phyloP scores from a whole-genome alignment of 345 rosid genomes.

The Theobroma cacao region DNA sequence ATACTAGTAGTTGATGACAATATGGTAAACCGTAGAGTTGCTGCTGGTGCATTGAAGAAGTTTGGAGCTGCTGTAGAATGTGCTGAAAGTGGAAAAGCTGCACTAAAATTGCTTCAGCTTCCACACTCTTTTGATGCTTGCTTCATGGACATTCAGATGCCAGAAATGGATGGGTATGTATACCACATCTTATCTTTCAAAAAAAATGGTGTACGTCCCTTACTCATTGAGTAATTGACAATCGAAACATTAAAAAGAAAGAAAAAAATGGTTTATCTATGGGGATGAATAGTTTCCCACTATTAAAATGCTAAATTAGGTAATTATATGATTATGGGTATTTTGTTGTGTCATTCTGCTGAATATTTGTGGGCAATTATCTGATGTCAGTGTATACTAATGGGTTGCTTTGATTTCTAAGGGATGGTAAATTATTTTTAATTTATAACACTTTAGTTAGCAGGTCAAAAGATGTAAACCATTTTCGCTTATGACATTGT shows the following conservation, averaged over 20 bases:
- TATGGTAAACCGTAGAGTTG: constrained; percentile 81
- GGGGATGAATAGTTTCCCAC: too few relatives aligned
- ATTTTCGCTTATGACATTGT: not conserved
- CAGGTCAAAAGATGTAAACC: not conserved
- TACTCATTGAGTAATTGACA: not conserved
- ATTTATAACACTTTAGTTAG: not conserved
- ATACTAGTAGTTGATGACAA: constrained; percentile 96
- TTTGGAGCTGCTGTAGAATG: constrained; percentile 91
- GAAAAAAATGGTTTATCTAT: not conserved
- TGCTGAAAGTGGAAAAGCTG: constrained; percentile 82
- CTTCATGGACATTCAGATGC: constrained; percentile 99
- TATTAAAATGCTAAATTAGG: too few relatives aligned
- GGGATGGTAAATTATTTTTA: not conserved
- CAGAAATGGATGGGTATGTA: constrained; percentile 96
- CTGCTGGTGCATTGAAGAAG: constrained; percentile 92
- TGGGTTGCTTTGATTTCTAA: too few relatives aligned
- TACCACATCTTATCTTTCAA: not conserved
- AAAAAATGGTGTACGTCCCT: too few relatives aligned
- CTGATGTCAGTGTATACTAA: too few relatives aligned
- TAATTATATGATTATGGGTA: too few relatives aligned
- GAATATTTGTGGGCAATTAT: too few relatives aligned
- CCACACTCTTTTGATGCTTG: constrained; percentile 93
- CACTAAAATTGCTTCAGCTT: constrained; percentile 63
- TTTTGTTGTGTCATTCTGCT: not conserved
- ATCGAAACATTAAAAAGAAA: not conserved